Percentiles rank a stretch among this genome's conserved stretches.
Evolutionary conservation across 140 eudicot genomes (phyloP).

Genomic region (Bidens hawaiensis): DNA sequence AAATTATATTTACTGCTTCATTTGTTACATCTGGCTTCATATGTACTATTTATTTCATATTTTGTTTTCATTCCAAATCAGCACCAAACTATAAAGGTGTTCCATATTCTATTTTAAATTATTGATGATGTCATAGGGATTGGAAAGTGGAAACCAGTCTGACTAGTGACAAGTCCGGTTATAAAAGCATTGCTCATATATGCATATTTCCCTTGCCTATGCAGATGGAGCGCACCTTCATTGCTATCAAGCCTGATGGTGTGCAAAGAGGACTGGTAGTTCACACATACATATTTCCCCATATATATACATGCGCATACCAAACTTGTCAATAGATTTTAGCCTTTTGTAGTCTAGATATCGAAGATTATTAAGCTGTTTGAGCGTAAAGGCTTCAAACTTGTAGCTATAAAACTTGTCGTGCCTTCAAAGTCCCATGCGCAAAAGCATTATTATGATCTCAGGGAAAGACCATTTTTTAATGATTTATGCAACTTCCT

Average conservation of each 20-base stretch:
- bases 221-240: constrained; percentile 87
- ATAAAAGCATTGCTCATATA: no score
- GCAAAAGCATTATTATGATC: constrained; percentile 80
- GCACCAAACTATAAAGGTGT: no score
- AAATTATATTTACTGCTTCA: no score
- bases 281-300: neutral
- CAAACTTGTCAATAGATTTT: constrained; percentile 1
- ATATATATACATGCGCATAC: neutral
- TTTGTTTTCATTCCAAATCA: no score
- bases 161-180: no score
- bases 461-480: constrained; percentile 83
- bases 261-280: constrained; percentile 95
- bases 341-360: constrained; percentile 37
- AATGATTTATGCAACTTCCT: constrained; percentile 81
- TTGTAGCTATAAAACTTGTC: constrained; percentile 74
- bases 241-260: constrained; percentile 96
- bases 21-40: no score
- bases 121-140: no score
- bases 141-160: no score
- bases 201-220: neutral
- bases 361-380: constrained; percentile 77
- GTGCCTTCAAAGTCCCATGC: constrained; percentile 93
- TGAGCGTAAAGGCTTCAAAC: constrained; percentile 89
- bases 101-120: no score
- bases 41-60: no score